Evolutionary conservation across 2,329 filamentous ascomycete species (phyloP).

Genomic region (Ascochyta fabae): DNA sequence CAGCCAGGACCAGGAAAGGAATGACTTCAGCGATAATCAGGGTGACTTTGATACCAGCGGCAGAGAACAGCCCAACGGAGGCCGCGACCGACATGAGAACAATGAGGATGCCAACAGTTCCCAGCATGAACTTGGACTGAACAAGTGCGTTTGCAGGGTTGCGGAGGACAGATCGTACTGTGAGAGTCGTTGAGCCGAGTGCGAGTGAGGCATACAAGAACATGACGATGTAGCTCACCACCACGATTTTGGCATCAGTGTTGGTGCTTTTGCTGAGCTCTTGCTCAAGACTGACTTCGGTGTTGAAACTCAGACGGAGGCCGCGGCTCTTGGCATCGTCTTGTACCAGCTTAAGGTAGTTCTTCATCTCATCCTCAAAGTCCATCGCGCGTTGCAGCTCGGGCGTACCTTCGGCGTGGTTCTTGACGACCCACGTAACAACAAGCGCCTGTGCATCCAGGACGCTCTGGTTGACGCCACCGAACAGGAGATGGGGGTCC

Average conservation of each 20-base stretch:
- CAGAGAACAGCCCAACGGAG: constrained; percentile 93
- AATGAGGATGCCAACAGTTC: constrained; percentile 92
- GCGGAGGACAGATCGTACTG: constrained; percentile 74
- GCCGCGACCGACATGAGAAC: constrained; percentile 97
- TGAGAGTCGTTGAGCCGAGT: constrained; percentile 84
- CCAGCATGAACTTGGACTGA: constrained; percentile 95
- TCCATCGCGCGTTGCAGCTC: constrained; percentile 79
- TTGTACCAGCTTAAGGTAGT: constrained; percentile 77
- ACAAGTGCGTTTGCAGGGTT: constrained; percentile 87
- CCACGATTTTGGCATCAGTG: constrained; percentile 94
- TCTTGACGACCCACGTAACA: constrained; percentile 93
- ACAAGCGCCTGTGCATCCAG: constrained; percentile 80
- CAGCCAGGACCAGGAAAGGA: constrained; percentile 92
- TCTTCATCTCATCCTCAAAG: constrained; percentile 82
- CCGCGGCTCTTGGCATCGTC: constrained; percentile 78
- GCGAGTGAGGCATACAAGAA: constrained; percentile 96
- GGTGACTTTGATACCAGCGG: constrained; percentile 88
- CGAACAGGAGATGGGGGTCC: constrained; percentile 83
- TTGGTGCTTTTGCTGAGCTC: constrained; percentile 98
- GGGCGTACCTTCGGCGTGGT: constrained; percentile 75
- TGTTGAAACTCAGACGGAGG: constrained; percentile 89
- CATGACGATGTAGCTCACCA: constrained; percentile 98
- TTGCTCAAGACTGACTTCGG: constrained; percentile 91
- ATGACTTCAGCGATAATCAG: constrained; percentile 99
- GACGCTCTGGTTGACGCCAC: constrained; percentile 74